Evolutionary conservation across 2,329 filamentous ascomycete genomes (phyloP).

Genomic region (Ophiostoma pallidulum): DNA sequence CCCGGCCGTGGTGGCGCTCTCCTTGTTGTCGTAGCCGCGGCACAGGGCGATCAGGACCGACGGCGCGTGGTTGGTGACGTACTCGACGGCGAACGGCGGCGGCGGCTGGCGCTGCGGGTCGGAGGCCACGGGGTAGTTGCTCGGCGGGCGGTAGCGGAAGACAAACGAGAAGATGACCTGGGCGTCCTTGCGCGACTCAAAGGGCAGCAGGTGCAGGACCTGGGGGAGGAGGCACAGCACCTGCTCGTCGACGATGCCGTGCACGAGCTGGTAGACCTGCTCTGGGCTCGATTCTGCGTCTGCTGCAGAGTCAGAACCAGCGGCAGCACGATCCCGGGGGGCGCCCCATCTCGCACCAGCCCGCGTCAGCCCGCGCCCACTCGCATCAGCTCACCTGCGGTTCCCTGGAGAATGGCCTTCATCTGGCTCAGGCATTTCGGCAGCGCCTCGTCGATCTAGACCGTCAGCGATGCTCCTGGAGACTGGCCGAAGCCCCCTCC

Average conservation of each 20-base stretch:
- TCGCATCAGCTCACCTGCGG: conserved; percentile 57
- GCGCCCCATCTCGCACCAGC: not conserved
- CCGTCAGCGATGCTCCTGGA: not conserved
- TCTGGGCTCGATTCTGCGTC: conserved; percentile 82
- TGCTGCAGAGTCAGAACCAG: no score
- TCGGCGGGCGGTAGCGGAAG: conserved; percentile 74
- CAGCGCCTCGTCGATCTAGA: conserved; percentile 67
- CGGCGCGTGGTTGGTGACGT: conserved; percentile 76
- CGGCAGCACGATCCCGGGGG: no score
- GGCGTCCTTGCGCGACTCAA: conserved; percentile 91
- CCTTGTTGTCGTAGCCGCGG: conserved; percentile 78
- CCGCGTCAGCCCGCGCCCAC: not conserved
- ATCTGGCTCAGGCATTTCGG: conserved; percentile 80
- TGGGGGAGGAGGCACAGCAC: conserved; percentile 75
- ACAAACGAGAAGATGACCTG: conserved; percentile 94
- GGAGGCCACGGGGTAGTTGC: conserved; percentile 5
- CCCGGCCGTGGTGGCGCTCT: conserved; percentile 85
- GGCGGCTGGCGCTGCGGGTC: conserved; percentile 37
- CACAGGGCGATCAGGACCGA: conserved; percentile 84
- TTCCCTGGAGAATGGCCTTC: conserved; percentile 89
- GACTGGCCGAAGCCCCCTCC: not conserved
- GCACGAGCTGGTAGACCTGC: conserved; percentile 77
- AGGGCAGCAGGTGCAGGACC: conserved; percentile 76
- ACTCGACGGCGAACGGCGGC: conserved; percentile 78
- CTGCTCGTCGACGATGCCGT: conserved; percentile 76